Conservation (phyloP, 2,329 filamentous ascomycete genomes). For the Pestalotiopsis sp. region DNA sequence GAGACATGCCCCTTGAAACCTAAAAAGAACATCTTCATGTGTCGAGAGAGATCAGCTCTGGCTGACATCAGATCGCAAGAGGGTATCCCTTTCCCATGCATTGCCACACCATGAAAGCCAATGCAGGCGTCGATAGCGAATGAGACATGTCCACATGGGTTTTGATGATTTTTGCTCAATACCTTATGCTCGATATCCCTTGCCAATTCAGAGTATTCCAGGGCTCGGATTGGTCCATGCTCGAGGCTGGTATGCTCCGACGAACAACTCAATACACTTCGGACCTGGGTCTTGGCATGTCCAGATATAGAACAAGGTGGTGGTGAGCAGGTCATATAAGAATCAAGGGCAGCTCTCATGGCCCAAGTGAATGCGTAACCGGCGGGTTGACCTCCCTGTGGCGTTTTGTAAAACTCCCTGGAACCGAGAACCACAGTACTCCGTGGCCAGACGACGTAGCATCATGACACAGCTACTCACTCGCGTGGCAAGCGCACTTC, state of each 20-base stretch:
- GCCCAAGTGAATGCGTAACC: not conserved
- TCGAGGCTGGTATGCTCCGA: not conserved
- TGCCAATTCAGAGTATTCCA: not conserved
- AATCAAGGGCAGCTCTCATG: not conserved
- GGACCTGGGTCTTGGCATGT: not conserved
- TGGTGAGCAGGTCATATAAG: not conserved
- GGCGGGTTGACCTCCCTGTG: not conserved
- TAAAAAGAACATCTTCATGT: not conserved
- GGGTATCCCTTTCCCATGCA: not conserved
- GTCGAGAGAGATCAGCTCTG: not conserved
- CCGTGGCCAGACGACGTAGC: too few relatives aligned
- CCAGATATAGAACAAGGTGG: not conserved
- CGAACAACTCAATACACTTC: not conserved
- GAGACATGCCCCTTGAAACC: not conserved
- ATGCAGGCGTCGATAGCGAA: not conserved
- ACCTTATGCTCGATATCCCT: not conserved
- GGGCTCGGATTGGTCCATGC: not conserved
- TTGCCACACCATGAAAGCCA: not conserved
- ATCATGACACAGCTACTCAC: not conserved
- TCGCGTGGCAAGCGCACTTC: not conserved
- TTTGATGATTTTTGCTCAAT: not conserved
- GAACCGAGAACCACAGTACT: not conserved
- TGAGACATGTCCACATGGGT: not conserved
- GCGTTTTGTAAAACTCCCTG: not conserved
- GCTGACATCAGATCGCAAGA: not conserved